A percentile compares a stretch with the other conserved stretches of the same genome.
phyloP scores from a whole-genome alignment of 2,329 filamentous ascomycete genomes.

The Ampelomyces quisqualis region DNA sequence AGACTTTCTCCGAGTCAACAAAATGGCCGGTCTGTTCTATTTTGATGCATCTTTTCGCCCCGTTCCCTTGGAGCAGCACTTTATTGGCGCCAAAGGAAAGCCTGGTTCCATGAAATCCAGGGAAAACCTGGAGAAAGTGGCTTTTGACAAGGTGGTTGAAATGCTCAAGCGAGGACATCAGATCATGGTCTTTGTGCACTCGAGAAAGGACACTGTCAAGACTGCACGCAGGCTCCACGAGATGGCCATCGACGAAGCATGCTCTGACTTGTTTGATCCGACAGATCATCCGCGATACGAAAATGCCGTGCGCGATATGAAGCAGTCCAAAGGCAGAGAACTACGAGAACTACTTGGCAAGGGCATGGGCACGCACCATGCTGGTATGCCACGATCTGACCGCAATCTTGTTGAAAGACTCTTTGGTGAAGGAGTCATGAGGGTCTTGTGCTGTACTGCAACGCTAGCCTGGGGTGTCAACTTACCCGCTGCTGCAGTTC shows the following conservation, averaged over 20 bases:
- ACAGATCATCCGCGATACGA: slow-evolving; percentile 76
- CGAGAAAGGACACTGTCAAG: slow-evolving; percentile 86
- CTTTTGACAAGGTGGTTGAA: slow-evolving; percentile 91
- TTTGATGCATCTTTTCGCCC: slow-evolving; percentile 95
- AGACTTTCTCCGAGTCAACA: slow-evolving; percentile 95
- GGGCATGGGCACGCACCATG: slow-evolving; percentile 92
- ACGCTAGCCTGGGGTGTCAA: slow-evolving; percentile 99
- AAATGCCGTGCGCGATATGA: slow-evolving; percentile 78
- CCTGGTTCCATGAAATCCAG: slow-evolving; percentile 75
- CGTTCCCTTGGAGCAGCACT: slow-evolving; percentile 95
- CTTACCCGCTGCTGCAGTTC: slow-evolving; percentile 89
- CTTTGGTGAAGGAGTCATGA: slow-evolving; percentile 88
- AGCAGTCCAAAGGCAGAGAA: slow-evolving; percentile 79
- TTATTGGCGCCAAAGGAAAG: slow-evolving; percentile 94
- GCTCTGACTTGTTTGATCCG: slow-evolving; percentile 80
- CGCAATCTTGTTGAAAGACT: slow-evolving; percentile 93
- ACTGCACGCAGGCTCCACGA: slow-evolving; percentile 84
- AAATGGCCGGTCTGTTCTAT: slow-evolving; percentile 89
- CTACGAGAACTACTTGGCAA: slow-evolving; percentile 86
- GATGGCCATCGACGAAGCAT: slow-evolving; percentile 79
- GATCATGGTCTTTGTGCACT: slow-evolving; percentile 99
- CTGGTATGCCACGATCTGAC: slow-evolving; percentile 92
- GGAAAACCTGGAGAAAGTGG: slow-evolving; percentile 83
- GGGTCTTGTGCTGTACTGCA: slow-evolving; percentile 96
- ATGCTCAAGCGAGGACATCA: slow-evolving; percentile 94